phyloP scores from a whole-genome alignment of 2,329 filamentous ascomycete genomes.

The Fusarium falciforme region DNA sequence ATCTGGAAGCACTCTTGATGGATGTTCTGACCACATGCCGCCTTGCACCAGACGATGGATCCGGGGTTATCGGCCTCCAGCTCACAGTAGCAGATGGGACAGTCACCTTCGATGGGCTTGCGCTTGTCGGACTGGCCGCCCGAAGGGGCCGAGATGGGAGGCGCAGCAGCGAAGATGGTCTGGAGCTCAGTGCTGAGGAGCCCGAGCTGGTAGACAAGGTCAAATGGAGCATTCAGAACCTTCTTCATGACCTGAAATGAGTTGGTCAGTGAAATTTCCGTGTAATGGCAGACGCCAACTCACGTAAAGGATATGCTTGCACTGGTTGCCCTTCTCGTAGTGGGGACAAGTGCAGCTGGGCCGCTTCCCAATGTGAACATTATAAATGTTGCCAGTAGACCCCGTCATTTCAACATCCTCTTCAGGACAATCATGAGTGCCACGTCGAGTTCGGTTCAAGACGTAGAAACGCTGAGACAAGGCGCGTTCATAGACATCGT shows the following conservation, averaged over 20 bases:
- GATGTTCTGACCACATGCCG: constrained; percentile 66
- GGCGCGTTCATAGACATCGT: constrained; percentile 53
- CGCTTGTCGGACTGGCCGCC: constrained; percentile 50
- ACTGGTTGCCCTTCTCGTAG: constrained; percentile 64
- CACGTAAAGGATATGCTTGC: constrained; percentile 74
- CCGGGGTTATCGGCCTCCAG: constrained; percentile 52
- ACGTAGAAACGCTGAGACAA: constrained; percentile 60
- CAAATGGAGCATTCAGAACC: constrained; percentile 67
- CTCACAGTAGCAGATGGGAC: constrained; percentile 67
- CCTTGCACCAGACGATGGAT: constrained; percentile 62
- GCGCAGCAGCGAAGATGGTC: constrained; percentile 66
- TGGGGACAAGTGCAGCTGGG: constrained; percentile 69
- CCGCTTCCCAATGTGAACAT: constrained; percentile 61
- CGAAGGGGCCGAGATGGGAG: constrained; percentile 57
- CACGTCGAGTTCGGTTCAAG: constrained; percentile 52
- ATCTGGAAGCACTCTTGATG: constrained; percentile 65
- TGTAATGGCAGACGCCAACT: constrained; percentile 8
- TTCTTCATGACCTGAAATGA: constrained; percentile 62
- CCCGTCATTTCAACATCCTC: constrained; percentile 71
- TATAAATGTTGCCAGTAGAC: constrained; percentile 75
- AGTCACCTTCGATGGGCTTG: constrained; percentile 64
- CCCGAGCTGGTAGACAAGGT: constrained; percentile 71
- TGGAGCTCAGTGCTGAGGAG: constrained; percentile 69
- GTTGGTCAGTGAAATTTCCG: not conserved
- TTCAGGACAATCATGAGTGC: constrained; percentile 53